Percentiles rank a stretch among this genome's conserved stretches.
Conservation (phyloP, 1,284 basidiomycete species). For the Trichosporon sp. region DNA sequence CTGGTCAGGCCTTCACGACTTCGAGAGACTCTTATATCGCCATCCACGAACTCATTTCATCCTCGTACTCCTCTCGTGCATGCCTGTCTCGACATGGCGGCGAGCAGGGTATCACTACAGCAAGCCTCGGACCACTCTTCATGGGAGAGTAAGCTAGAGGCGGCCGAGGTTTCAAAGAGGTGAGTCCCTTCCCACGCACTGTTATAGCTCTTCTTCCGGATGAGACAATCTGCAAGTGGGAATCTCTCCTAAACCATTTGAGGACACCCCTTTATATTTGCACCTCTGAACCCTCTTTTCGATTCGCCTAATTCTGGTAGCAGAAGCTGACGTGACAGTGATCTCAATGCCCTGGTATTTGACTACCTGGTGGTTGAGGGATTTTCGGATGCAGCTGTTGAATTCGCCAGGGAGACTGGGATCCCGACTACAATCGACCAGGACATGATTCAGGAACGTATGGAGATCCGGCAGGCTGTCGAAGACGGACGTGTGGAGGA, state of each 20-base stretch:
- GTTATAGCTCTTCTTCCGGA: slow-evolving; percentile 45
- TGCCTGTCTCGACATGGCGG: slow-evolving; percentile 26
- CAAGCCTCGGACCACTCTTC: slow-evolving; percentile 34
- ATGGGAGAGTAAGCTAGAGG: slow-evolving; percentile 59
- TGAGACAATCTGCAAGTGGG: slow-evolving; percentile 62
- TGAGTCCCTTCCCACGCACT: slow-evolving; percentile 52
- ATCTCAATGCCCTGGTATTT: slow-evolving; percentile 93
- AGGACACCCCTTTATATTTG: slow-evolving; percentile 58
- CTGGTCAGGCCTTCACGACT: neutral
- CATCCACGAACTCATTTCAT: neutral
- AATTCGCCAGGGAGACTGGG: slow-evolving; percentile 86
- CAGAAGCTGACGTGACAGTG: slow-evolving; percentile 61
- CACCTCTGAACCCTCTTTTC: slow-evolving; percentile 54
- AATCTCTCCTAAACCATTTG: slow-evolving; percentile 64
- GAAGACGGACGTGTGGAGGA: slow-evolving; percentile 93
- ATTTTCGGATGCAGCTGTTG: slow-evolving; percentile 92
- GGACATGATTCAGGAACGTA: slow-evolving; percentile 87
- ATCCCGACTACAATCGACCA: slow-evolving; percentile 72
- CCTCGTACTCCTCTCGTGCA: slow-evolving; percentile 8
- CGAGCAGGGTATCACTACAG: slow-evolving; percentile 27
- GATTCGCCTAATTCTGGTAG: too few relatives aligned
- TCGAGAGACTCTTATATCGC: neutral
- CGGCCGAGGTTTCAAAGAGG: slow-evolving; percentile 60
- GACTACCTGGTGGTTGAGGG: slow-evolving; percentile 98
- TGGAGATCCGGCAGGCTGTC: slow-evolving; percentile 89